These are phyloP conservation scores for Nitzschia sp. DNA, from an alignment of 108 stramenopile genomes.

Conservation along the genomic window DNA sequence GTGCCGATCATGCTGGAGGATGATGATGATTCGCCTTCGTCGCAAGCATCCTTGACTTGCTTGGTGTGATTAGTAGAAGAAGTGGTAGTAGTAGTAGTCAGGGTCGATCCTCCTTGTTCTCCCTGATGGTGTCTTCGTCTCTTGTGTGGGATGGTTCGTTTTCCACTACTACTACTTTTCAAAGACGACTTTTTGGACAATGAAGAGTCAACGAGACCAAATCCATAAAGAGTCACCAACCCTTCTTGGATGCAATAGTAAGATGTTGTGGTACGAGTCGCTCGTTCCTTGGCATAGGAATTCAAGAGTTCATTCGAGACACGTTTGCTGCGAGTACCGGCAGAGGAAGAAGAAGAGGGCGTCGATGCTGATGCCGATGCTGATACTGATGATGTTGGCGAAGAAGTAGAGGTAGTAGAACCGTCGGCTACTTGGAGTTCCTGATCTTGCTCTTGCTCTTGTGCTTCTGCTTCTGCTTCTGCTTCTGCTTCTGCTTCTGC, in stretches of 20 bases:
- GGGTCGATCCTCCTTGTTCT: neutral
- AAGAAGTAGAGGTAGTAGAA: no score
- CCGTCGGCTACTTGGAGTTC: no score
- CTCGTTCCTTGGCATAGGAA: conserved; percentile 6
- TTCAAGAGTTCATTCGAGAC: neutral
- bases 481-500: neutral
- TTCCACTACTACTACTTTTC: no score
- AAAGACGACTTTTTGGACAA: no score
- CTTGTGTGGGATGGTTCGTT: neutral
- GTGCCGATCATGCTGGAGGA: no score
- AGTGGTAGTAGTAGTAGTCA: no score
- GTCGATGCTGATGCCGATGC: neutral
- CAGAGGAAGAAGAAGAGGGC: neutral
- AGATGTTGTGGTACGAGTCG: neutral
- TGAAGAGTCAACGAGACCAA: neutral
- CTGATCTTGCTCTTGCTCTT: no score
- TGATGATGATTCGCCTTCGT: no score
- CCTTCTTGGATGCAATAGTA: conserved; percentile 25
- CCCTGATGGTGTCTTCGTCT: neutral
- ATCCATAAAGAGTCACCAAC: conserved; percentile 10
- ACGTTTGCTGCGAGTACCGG: neutral
- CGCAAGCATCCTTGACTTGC: no score
- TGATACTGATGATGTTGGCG: neutral
- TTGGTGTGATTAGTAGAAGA: no score
- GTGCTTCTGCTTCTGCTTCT: no score